Percentiles rank a stretch among this genome's conserved stretches.
phyloP scores from a whole-genome alignment of 225 moss, liverwort and hornwort species.

The Pseudisothecium myosuroides region DNA sequence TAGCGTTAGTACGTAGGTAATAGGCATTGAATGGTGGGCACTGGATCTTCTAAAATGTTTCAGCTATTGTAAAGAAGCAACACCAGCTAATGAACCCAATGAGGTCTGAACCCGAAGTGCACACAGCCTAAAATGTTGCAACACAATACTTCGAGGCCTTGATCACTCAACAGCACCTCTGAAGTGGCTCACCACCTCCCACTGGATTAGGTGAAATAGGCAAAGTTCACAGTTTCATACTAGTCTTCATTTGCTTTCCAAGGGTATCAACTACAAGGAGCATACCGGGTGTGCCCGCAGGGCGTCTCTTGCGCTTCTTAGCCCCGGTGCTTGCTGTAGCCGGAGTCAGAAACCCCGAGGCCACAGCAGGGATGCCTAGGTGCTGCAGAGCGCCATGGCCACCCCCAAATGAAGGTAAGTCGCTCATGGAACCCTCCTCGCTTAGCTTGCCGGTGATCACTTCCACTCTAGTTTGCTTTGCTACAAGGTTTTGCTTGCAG shows the following conservation, averaged over 20 bases:
- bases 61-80: not conserved
- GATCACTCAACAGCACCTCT: not conserved
- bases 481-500: not conserved
- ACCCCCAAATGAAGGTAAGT: constrained; percentile 13
- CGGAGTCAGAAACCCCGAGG: constrained; percentile 7
- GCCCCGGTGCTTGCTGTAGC: not conserved
- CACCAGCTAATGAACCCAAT: too few relatives aligned
- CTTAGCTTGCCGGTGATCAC: not conserved
- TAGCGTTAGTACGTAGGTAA: not conserved
- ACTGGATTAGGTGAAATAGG: not conserved
- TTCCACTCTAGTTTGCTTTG: not conserved
- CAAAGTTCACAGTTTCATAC: not conserved
- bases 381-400: constrained; percentile 21
- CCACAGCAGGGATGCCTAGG: not conserved
- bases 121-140: not conserved
- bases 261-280: not conserved
- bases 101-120: not conserved
- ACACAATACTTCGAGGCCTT: not conserved
- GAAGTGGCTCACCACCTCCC: not conserved
- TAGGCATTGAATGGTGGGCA: not conserved
- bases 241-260: not conserved
- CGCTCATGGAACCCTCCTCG: constrained; percentile 10
- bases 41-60: not conserved
- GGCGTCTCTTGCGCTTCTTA: constrained; percentile 32
- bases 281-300: constrained; percentile 42